Evolutionary conservation across 768 basidiomycete genomes (phyloP), one percentile per base, ranked within the genome.

Genomic region (Mycena alexandri): DNA sequence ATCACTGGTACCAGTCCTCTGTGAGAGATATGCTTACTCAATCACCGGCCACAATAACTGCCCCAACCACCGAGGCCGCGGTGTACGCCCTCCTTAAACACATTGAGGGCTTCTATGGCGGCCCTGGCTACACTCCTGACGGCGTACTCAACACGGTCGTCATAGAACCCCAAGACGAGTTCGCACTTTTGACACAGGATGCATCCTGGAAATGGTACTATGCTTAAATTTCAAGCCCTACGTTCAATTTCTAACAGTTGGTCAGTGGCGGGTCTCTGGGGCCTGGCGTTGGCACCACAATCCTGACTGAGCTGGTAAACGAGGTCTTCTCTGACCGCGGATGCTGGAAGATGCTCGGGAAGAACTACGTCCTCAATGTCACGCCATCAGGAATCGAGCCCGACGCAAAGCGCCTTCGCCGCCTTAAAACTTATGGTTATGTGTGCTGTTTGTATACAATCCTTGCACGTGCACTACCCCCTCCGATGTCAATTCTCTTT

Each of bases 221-320:
- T 29, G 29, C 29, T 29, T 29, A 3, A 29, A 29, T n/a, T 29
- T 6, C 29, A 29, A 29, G 6, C 29, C 29, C 29, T 29, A 6
- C 6, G 29, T n/a, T n/a, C n/a, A 29, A 29, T 6, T 29, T 29
- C 29, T 29, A 29, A 29, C 3, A 6, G 29, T 6, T 29, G 3
- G 29, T 29, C 29, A 29, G 29, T 29, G 29, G 29, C 29, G 29
- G 29, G 29, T 29, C 29, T 6, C 29, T 29, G 29, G 29, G 29
- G 3, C 29, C 29, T 29, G 29, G 29, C 29, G 29, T 29, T 29
- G 29, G 29, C 29, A 6, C 29, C 3, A 29, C 29, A 29, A 46
- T 46, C 17, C 6, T 60, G 33, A 60, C 19, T 19, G 58, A 50
- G 19, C 58, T 60, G 22, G 19, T 60, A 19, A 36, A 50, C 16